phyloP scores from a whole-genome alignment of 768 basidiomycete genomes.

The Suillus fuscotomentosus region DNA sequence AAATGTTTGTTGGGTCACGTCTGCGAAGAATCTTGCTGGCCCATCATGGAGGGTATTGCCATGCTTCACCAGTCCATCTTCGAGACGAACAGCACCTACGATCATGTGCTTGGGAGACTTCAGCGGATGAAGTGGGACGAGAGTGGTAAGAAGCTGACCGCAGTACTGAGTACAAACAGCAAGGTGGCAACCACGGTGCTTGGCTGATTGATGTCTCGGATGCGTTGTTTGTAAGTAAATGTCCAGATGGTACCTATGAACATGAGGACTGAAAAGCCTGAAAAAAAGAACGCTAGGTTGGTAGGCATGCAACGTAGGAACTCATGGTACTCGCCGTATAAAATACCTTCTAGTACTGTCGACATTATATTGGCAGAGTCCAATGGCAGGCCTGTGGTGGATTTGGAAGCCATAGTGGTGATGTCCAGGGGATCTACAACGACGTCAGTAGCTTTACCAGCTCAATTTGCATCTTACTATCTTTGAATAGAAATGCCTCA shows the following conservation, averaged over 20 bases:
- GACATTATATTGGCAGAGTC: neutral
- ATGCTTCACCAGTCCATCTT: conserved; percentile 17
- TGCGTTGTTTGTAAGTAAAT: neutral
- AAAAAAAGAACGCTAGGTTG: neutral
- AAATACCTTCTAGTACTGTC: neutral
- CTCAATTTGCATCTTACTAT: neutral
- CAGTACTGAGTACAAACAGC: neutral
- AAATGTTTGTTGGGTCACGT: conserved; percentile 19
- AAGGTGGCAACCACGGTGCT: neutral
- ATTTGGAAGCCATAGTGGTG: neutral
- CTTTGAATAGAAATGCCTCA: neutral
- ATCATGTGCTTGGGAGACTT: conserved; percentile 11
- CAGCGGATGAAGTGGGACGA: neutral
- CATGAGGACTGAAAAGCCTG: neutral
- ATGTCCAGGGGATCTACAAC: neutral
- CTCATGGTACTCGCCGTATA: neutral
- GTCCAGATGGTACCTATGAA: neutral
- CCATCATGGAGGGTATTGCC: conserved; percentile 21
- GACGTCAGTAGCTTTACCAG: neutral
- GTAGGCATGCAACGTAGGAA: neutral
- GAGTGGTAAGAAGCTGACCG: neutral
- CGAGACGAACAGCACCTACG: conserved; percentile 13
- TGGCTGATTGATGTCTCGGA: neutral
- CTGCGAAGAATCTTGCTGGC: conserved; percentile 21
- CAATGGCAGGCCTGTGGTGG: neutral